Conservation (phyloP, 176 grass and related monocot species). For the Chrysopogon serrulatus region DNA sequence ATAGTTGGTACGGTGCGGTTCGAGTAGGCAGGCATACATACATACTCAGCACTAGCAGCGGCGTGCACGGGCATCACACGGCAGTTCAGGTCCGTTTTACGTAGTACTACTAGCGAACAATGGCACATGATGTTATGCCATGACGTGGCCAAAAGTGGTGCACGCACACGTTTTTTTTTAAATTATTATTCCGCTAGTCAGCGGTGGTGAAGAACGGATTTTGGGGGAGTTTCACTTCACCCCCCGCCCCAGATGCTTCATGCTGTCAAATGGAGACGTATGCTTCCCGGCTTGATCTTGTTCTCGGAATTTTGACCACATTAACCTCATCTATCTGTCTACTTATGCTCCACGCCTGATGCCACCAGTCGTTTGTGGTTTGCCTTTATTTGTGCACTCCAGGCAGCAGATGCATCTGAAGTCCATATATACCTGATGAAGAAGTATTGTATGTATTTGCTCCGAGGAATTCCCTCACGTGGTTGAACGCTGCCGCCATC, state of each 20-base stretch:
- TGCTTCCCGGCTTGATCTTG: constrained; percentile 5
- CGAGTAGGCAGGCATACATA: not conserved
- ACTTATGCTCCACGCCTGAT: not conserved
- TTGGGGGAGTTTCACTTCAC: not conserved
- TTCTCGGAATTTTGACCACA: constrained; percentile 17
- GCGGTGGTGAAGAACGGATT: not conserved
- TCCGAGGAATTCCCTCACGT: constrained; percentile 11
- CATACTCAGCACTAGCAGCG: not conserved
- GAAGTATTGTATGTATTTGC: not conserved
- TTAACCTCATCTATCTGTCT: constrained; percentile 2
- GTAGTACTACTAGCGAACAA: not conserved
- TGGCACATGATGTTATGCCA: not conserved
- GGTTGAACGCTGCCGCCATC: not conserved
- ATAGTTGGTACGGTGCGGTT: not conserved
- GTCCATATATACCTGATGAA: not conserved
- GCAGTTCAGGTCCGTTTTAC: not conserved
- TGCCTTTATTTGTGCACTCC: constrained; percentile 16
- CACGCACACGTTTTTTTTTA: not conserved
- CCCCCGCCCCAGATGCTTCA: not conserved
- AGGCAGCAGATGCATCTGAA: not conserved
- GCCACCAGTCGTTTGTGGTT: not conserved
- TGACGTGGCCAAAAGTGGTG: constrained; percentile 7
- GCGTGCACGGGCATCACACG: not conserved
- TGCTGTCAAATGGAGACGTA: constrained; percentile 20
- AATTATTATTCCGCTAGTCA: constrained; percentile 11